Percentiles rank a stretch among this genome's conserved stretches.
Conservation (phyloP, 768 basidiomycete species). For the Boletus coccyginus region DNA sequence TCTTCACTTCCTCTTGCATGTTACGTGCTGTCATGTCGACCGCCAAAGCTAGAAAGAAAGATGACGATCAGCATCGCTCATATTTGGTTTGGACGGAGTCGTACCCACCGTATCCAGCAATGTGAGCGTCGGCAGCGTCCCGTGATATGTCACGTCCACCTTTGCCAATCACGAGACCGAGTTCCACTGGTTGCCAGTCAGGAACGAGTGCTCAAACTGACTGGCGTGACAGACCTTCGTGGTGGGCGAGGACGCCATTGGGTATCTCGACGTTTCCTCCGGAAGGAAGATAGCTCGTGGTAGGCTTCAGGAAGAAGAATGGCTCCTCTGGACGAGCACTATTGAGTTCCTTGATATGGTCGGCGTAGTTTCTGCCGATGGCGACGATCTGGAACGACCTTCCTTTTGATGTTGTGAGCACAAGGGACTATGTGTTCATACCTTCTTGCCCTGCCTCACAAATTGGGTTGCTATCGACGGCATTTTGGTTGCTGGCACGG, state of each 20-base stretch:
- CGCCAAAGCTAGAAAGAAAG: conserved; percentile 61
- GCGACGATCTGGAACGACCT: conserved; percentile 70
- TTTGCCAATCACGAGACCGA: conserved; percentile 95
- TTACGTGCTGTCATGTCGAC: conserved; percentile 98
- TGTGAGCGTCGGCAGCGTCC: conserved; percentile 66
- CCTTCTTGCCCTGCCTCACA: conserved; percentile 48
- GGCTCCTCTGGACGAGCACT: conserved; percentile 87
- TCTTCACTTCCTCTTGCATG: conserved; percentile 90
- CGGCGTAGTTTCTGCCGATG: conserved; percentile 92
- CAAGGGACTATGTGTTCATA: neutral
- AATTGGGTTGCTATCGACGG: conserved; percentile 38
- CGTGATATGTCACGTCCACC: conserved; percentile 78
- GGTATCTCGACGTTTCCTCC: conserved; percentile 88
- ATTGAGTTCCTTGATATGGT: conserved; percentile 88
- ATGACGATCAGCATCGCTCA: neutral
- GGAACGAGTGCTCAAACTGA: neutral
- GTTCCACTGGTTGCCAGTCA: conserved; percentile 62
- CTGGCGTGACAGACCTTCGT: conserved; percentile 64
- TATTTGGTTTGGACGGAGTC: neutral
- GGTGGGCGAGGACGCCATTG: conserved; percentile 75
- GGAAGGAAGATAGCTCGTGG: conserved; percentile 76
- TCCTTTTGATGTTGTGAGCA: neutral
- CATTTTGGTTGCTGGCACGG: conserved; percentile 23
- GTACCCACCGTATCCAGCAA: conserved; percentile 86
- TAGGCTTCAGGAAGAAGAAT: conserved; percentile 98